Evolutionary conservation across 768 basidiomycete species (phyloP), one percentile per base, ranked within the genome.

Genomic region (Auriscalpium orientale): DNA sequence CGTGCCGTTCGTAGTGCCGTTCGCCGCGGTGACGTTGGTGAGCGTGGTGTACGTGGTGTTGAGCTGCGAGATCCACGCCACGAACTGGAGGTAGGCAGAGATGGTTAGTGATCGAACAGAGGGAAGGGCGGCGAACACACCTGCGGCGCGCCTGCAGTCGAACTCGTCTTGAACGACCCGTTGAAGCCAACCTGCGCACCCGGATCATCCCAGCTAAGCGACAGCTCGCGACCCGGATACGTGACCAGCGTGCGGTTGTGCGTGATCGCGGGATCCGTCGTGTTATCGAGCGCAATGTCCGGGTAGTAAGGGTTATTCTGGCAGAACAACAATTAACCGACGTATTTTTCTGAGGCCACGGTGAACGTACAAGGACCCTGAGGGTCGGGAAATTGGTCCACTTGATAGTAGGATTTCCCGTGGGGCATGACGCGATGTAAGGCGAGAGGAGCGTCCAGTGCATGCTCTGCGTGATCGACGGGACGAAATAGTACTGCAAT

Each of bases 391-490:
- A 86, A 66, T 75, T 80, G 52, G 77, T 77, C 75, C 70, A 79
- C 51, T 68, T 70, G 59, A 84, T 74, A 22, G 66, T 65, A 4
- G 79, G 77, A 65, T 82, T 84, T 55, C 74, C 72, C 1, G 70
- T 69, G 0, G 82, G 82, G 66, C 84, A 86, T 5, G 66, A 67
- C 2, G 71, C 62, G 64, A 84, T 71, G 65, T 79, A 81, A 0
- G 77, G 79, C 13, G 79, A 71, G 7, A 85, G 71, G 12, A 83
- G 68, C 7, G 83, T 81, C 84, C 83, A 85, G 1, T 76, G 74
- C 80, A 81, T 82, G 8, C 76, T 70, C 64, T 85, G 84, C 2
- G 83, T 79, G 62, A 84, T 79, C 36, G 78, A 79, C 0, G 79
- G 71, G 49, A 77, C 73, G 64, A 83, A 83, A 70, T 72, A 80